Base-by-base conservation (phyloP, 1,284 basidiomycete genomes). In the Chondrostereum purpureum region DNA sequence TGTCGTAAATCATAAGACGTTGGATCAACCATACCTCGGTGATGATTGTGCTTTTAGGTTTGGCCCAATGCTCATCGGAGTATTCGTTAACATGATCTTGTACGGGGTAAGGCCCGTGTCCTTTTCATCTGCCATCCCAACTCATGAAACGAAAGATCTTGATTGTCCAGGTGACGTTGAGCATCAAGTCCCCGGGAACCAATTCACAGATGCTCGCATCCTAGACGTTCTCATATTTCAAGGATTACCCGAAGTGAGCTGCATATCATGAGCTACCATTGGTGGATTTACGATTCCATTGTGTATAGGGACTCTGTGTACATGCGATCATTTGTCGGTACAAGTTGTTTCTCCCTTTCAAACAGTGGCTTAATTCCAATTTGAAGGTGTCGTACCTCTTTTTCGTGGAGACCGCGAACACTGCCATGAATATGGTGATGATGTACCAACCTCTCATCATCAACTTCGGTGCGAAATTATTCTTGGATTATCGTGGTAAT, bases 371-470 rank as follows among this genome's bases (percentile, higher is more conserved):
- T 18, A 33, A 37, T 16, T 8, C 16, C 17, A 39, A n/a, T 18
- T 14, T 20, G 19, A 43, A 73, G 70, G 64, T 74, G 2, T 39
- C 62, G 10, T 69, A 67, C 50, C 54, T 75, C 2, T 65, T 75
- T 39, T 39, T 68, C 18, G 50, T 66, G 16, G 73, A 75, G 45
- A 69, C 70, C 0, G 44, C 64, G 3, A 74, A 73, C 50, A 70
- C 67, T 4, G 63, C 44, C 4, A 67, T 65, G 46, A 65, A 73
- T 49, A 67, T 70, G 38, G 64, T 57, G 3, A 62, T 74, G 56
- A 64, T 75, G 50, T 75, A 69, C 39, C 62, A 75, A 46, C 70
- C 73, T 8, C 60, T 75, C 10, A 66, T 74, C 24, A 36, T 63
- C 19, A 53, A 64, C 31, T 72, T 66, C 42, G 70, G 72, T 69